Evolutionary conservation across 1,284 basidiomycete species (phyloP), one percentile per base, ranked within the genome.

Genomic region (Cutaneotrichosporon spelunceum): DNA sequence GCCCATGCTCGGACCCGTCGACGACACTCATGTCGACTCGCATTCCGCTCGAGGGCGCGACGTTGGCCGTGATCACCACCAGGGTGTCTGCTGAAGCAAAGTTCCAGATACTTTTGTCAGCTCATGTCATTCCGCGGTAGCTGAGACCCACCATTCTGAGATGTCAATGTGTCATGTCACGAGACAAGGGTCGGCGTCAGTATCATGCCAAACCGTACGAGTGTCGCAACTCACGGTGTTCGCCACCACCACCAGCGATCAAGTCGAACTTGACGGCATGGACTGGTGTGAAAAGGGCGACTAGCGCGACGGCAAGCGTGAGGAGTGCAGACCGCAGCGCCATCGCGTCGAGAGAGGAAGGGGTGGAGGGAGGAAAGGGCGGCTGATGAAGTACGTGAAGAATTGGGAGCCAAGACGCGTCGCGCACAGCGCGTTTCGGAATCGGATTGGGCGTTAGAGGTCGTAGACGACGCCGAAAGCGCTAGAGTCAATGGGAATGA

Each of bases 21-120:
- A 97, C 81, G 65, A 99, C 93, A 75, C 96, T 91, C 66, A 99
- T 84, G 81, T 99, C 95, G 45, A 97, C 83, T 23, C 91, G 84
- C 79, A 93, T 91, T 63, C 83, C 82, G 1, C 68, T 53, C 78
- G 88, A 88, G 0, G 87, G 83, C 0, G 87, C 86, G 42, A 93
- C 87, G 74, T 95, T 95, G 60, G 93, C 92, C 0, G 95, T 97
- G 68, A 97, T 91, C 68, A 99, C 91, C 71, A 95, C 90, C 30
- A 96, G 86, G 8, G 90, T 86, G 71, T 92, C 87, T 2, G 83
- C 80, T 71, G 93, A 88, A n/a, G 88, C 93, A 55, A 88, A 83
- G 75, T 97, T 94, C 93, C 93, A 97, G 63, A 96, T 87, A 79
- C 93, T 96, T 80, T 4, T 9, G 52, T 58, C 19, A 62, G 61